Base-by-base conservation (phyloP, 2,329 filamentous ascomycete species). In the Helminthosporium solani region DNA sequence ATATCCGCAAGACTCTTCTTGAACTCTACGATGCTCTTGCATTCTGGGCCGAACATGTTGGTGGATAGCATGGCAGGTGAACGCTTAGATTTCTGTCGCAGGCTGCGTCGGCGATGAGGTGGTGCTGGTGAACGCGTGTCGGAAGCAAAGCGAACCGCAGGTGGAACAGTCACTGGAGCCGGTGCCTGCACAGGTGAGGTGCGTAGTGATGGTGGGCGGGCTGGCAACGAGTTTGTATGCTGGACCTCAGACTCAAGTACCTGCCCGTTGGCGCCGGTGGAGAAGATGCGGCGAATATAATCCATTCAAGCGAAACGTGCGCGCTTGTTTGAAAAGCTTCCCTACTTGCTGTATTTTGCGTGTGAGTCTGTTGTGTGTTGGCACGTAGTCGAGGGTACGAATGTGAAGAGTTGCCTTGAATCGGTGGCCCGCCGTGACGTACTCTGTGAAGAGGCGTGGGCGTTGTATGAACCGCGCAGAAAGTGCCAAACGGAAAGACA, bases 1-100 rank as follows among this genome's bases (percentile, higher is more conserved):
- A 63, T 63, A 1, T 46, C 53, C 9, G 56, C 45, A 15, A 68
- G 40, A 0, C 56, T 54, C 27, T 61, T 58, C 36, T 56, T 56
- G 31, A 70, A 51, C 1, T 49, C 41, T 4, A 55, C 48, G 12
- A 70, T 46, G 41, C 58, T 50, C 44, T 44, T 53, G 18, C 57
- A 58, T 23, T 15, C 35, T 23, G 36, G 25, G 27, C 39, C 15
- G 25, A 18, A 31, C 28, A 31, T 28, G 33, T 18, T 4, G n/a
- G 18, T 16, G 34, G 34, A 37, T 12, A 15, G 19, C 34, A 37
- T 37, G 4, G 7, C 14, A 7, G 12, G 18, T 21, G 18, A 18
- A 37, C 16, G 18, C 19, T 37, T 15, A 16, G 19, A 33, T 12
- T 4, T 14, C 20, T 34, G 27, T 28, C 28, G 34, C 15, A 30